Base-by-base conservation (phyloP, 305 asterid species). In the Striga hermonthica region DNA sequence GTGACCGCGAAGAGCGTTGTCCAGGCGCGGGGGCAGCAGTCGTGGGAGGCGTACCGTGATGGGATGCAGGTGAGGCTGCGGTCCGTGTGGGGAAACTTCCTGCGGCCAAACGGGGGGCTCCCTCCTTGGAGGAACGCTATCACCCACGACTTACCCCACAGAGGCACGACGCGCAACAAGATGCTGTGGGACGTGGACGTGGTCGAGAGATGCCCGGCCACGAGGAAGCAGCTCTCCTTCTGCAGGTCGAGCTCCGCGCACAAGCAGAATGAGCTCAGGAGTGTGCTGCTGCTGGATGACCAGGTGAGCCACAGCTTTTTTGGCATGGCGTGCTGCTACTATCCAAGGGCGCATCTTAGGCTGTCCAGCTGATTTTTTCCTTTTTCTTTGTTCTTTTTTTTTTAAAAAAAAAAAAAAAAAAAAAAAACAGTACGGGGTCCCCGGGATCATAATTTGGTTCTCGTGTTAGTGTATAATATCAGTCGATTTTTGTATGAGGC, bases 41-140 rank as follows among this genome's bases (percentile, higher is more conserved):
- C 57, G 57, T 70, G 97, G 95, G 83, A 88, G 45, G 96, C 94
- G 0, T 41, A 78, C 34, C 81, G 88, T 50, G 95, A 91, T 9
- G 95, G 95, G 12, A 75, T 80, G 73, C 72, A 80, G 52, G 86
- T 88, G 47, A 74, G 79, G 70, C 67, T 91, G 62, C 80, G 83
- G 49, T 82, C 98, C 0, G 22, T 67, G 15, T 75, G 83, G 81
- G 95, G 95, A 34, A 54, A 82, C 3, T 83, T 64, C 28, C 39
- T 87, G 10, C 77, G 91, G 6, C 87, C 89, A 36, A 78, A 79
- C 41, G 84, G 89, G 4, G 90, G 95, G 38, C 79, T 86, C 9
- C 87, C 88, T 2, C 91, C 89, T 0, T 87, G 91, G 91, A 73
- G 87, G 14, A 83, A 84, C 56, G 72, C 87, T 0, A 61, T 84